These are phyloP conservation scores for Cutaneotrichosporon sp. DNA, from an alignment of 1,284 basidiomycete species.

Conservation along the genomic window DNA sequence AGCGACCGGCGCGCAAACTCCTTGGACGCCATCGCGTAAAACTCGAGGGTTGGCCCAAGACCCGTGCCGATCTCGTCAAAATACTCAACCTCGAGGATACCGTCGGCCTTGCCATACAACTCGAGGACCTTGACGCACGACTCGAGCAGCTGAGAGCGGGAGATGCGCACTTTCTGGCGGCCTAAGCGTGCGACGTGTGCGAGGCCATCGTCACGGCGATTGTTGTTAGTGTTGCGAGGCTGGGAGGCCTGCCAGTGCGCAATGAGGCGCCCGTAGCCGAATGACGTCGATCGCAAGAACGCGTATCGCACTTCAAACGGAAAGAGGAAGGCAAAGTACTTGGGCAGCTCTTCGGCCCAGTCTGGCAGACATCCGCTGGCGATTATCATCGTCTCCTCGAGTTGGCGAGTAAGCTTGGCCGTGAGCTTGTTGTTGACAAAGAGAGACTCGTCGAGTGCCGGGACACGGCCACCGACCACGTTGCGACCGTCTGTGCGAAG, in stretches of 20 bases:
- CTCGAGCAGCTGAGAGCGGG: slow-evolving; percentile 87
- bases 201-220: slow-evolving; percentile 82
- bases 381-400: slow-evolving; percentile 98
- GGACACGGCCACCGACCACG: slow-evolving; percentile 19
- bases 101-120: slow-evolving; percentile 83
- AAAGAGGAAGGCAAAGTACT: slow-evolving; percentile 96
- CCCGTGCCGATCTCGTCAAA: slow-evolving; percentile 99
- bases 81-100: slow-evolving; percentile 95
- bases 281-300: slow-evolving; percentile 94
- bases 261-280: slow-evolving; percentile 92
- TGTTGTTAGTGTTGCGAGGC: slow-evolving; percentile 64
- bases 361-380: slow-evolving; percentile 94
- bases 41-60: slow-evolving; percentile 95
- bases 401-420: slow-evolving; percentile 93
- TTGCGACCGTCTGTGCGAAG: slow-evolving; percentile 61
- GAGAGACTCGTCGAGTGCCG: slow-evolving; percentile 64
- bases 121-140: slow-evolving; percentile 98
- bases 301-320: slow-evolving; percentile 95
- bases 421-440: slow-evolving; percentile 99
- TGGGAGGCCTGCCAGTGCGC: slow-evolving; percentile 85
- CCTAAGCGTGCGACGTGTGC: slow-evolving; percentile 88
- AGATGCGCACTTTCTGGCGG: slow-evolving; percentile 95
- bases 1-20: slow-evolving; percentile 86
- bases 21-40: slow-evolving; percentile 89
- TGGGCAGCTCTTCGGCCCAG: slow-evolving; percentile 92